Conservation (phyloP, 768 basidiomycete species). For the Hirschioporus abietinus region DNA sequence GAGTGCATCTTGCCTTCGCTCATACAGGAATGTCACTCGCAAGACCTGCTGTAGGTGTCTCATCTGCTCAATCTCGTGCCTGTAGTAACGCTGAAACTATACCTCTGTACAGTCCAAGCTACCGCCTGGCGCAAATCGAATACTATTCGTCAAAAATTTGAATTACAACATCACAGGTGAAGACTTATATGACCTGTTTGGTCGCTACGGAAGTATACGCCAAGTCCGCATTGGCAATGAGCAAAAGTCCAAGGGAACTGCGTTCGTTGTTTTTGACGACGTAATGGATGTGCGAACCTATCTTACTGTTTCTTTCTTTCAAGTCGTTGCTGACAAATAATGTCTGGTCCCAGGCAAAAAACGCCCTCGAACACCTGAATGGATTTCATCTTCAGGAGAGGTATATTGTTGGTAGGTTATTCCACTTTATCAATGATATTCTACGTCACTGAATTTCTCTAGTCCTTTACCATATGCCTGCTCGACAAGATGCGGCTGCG, state of each 20-base stretch:
- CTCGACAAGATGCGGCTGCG: constrained; percentile 92
- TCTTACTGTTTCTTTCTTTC: constrained; percentile 6
- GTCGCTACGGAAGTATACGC: constrained; percentile 93
- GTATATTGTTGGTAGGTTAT: constrained; percentile 72
- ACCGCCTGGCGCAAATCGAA: constrained; percentile 88
- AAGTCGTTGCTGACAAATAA: constrained; percentile 14
- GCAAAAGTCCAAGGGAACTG: constrained; percentile 90
- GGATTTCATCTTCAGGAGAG: constrained; percentile 98
- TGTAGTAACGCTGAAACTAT: constrained; percentile 1
- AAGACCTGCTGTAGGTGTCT: constrained; percentile 57
- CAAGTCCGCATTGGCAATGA: constrained; percentile 94
- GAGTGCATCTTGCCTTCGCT: not conserved
- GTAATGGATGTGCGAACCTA: constrained; percentile 78
- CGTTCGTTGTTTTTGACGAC: constrained; percentile 94
- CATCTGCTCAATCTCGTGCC: constrained; percentile 4
- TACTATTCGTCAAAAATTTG: constrained; percentile 90
- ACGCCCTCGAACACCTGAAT: constrained; percentile 93
- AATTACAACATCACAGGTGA: constrained; percentile 91
- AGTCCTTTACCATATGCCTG: constrained; percentile 96
- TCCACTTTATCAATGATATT: not conserved
- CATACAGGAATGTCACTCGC: constrained; percentile 50
- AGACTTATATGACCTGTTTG: constrained; percentile 95
- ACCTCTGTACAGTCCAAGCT: constrained; percentile 58
- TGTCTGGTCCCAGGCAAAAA: constrained; percentile 66
- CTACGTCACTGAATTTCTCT: constrained; percentile 1